A percentile compares a stretch with the other conserved stretches of the same genome.
These are phyloP conservation scores for Inosperma sp. DNA, from an alignment of 768 basidiomycete genomes.

Conservation along the genomic window DNA sequence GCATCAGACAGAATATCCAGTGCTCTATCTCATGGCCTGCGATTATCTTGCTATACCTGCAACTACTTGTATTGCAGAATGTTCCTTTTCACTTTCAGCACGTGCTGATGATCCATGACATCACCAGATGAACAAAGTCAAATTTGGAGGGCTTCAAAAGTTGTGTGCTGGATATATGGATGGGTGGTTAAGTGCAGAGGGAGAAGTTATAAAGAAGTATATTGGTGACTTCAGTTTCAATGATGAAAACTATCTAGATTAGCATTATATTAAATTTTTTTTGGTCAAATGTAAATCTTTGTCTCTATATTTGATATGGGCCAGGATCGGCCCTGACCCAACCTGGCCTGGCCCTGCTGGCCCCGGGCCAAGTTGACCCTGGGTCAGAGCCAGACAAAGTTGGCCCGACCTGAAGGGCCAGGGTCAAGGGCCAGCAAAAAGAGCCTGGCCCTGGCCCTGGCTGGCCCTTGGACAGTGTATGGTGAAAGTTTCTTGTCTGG, in stretches of 20 bases:
- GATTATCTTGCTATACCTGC: slow-evolving; percentile 10
- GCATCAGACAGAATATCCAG: no score
- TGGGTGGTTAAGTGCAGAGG: not conserved
- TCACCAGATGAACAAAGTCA: not conserved
- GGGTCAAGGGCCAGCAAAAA: slow-evolving; percentile 3
- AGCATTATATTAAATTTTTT: not conserved
- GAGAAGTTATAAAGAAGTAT: not conserved
- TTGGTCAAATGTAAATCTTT: not conserved
- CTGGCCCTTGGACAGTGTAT: slow-evolving; percentile 1
- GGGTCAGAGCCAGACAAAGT: not conserved
- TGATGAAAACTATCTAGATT: not conserved
- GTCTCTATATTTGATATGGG: not conserved
- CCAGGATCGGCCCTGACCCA: not conserved
- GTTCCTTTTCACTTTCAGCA: slow-evolving; percentile 11
- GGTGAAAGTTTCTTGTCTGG: no score
- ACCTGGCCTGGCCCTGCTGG: not conserved
- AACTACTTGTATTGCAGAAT: slow-evolving; percentile 5
- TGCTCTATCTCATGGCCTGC: slow-evolving; percentile 1
- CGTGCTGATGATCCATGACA: slow-evolving; percentile 11
- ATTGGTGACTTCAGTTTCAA: not conserved
- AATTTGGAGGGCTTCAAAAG: slow-evolving; percentile 8
- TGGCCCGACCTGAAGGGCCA: not conserved
- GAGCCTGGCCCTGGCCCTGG: not conserved
- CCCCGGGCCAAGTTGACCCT: not conserved
- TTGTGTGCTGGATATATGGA: not conserved